These are phyloP conservation scores for Trichoderma harzianum DNA, from an alignment of 2,329 filamentous ascomycete genomes.

Conservation along the genomic window DNA sequence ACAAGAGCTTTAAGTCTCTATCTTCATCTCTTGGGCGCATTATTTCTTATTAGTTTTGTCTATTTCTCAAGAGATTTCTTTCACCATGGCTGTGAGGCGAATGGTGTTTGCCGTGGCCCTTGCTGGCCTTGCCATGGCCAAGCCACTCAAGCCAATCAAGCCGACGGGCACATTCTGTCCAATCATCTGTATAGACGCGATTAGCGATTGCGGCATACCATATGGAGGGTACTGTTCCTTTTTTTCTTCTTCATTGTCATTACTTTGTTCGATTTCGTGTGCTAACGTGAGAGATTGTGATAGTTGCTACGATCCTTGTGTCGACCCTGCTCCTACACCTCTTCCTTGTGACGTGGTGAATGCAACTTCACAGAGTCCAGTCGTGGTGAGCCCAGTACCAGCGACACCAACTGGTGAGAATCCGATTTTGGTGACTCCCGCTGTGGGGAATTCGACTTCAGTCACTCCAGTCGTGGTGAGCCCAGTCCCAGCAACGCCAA, in stretches of 20 bases:
- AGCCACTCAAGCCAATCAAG: background rate
- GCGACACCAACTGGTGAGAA: background rate
- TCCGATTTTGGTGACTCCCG: background rate
- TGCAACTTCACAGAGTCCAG: background rate
- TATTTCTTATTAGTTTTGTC: background rate
- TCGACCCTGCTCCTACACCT: conserved; percentile 23
- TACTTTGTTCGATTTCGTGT: background rate
- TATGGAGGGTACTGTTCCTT: conserved; percentile 28
- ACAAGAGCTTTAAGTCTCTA: no score
- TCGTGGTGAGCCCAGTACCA: background rate
- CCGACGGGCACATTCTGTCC: background rate
- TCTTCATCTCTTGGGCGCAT: background rate
- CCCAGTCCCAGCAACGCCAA: no score
- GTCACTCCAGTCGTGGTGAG: background rate
- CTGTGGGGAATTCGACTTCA: no score
- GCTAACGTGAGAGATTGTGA: background rate
- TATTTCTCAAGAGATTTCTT: background rate
- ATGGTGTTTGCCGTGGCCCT: background rate
- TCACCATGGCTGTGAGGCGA: background rate
- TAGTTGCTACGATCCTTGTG: conserved; percentile 33
- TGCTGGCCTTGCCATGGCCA: background rate
- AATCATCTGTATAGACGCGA: conserved; percentile 28
- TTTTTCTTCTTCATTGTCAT: background rate
- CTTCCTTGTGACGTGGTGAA: conserved; percentile 19
- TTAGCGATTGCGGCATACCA: conserved; percentile 27